Conservation (phyloP, 1,284 basidiomycete genomes). For the Hypsizygus ulmarius region DNA sequence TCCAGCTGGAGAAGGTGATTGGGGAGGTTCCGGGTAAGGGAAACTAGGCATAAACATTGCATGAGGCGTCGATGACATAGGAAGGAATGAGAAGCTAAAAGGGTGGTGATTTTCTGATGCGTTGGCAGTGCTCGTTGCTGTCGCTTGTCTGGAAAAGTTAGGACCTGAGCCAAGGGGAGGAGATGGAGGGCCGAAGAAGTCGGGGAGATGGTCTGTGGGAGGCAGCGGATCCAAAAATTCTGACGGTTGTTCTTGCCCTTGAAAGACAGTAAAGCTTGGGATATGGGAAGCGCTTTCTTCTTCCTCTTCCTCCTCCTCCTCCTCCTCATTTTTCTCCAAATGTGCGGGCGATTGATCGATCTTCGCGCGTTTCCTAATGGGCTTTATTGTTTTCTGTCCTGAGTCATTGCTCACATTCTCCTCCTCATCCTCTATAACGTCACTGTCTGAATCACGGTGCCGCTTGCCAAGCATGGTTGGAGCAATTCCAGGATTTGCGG, state of each 20-base stretch:
- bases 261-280: slow-evolving; percentile 42
- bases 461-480: slow-evolving; percentile 58
- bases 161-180: slow-evolving; percentile 22
- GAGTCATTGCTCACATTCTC: slow-evolving; percentile 39
- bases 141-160: slow-evolving; percentile 13
- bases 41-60: slow-evolving; percentile 47
- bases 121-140: slow-evolving; percentile 41
- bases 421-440: slow-evolving; percentile 39
- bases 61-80: slow-evolving; percentile 53
- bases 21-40: slow-evolving; percentile 64
- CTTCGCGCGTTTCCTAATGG: slow-evolving; percentile 51
- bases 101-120: slow-evolving; percentile 52
- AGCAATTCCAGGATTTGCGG: slow-evolving; percentile 38
- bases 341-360: slow-evolving; percentile 15
- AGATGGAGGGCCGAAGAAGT: slow-evolving; percentile 44
- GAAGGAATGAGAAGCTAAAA: slow-evolving; percentile 53
- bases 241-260: slow-evolving; percentile 35
- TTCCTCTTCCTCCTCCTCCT: slow-evolving; percentile 9
- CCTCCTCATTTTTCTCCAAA: slow-evolving; percentile 1
- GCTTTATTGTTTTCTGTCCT: slow-evolving; percentile 36
- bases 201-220: slow-evolving; percentile 49
- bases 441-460: slow-evolving; percentile 49
- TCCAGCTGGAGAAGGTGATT: slow-evolving; percentile 64
- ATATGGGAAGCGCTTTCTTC: slow-evolving; percentile 22
- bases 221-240: slow-evolving; percentile 41